A percentile compares a stretch with the other conserved stretches of the same genome.
These are phyloP conservation scores for Styphnolobium japonicum DNA, from an alignment of 306 rosid genomes.

Conservation along the genomic window DNA sequence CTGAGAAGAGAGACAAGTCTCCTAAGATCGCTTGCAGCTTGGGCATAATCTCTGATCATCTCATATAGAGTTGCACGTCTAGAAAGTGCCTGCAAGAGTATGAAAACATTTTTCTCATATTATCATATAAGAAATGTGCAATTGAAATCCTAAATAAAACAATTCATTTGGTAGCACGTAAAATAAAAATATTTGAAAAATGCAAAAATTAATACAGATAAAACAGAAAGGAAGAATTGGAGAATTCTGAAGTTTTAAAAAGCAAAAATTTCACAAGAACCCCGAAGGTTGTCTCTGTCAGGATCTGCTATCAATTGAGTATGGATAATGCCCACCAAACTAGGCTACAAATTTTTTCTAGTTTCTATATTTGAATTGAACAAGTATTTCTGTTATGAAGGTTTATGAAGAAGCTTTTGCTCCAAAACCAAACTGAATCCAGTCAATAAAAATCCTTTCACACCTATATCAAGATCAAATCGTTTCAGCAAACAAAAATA, in stretches of 20 bases:
- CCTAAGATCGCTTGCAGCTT: constrained; percentile 79
- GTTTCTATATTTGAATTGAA: neutral
- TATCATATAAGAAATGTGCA: neutral
- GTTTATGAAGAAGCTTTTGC: neutral
- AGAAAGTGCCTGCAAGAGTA: constrained; percentile 75
- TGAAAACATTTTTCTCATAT: constrained; percentile 19
- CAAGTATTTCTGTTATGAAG: neutral
- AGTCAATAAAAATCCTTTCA: neutral
- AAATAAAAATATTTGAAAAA: neutral
- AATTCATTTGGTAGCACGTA: neutral
- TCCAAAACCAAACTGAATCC: neutral
- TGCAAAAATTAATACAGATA: constrained; percentile 1
- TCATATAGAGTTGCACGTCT: constrained; percentile 78
- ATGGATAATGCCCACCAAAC: constrained; percentile 11
- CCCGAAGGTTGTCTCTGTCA: neutral
- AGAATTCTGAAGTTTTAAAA: neutral
- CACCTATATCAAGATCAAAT: neutral
- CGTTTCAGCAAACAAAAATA: neutral
- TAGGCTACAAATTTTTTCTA: neutral
- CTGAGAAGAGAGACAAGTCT: constrained; percentile 63
- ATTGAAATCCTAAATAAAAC: constrained; percentile 17
- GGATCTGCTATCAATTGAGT: neutral
- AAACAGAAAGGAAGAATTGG: constrained; percentile 6
- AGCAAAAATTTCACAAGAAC: constrained; percentile 5
- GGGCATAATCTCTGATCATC: constrained; percentile 88